These are phyloP conservation scores for Lepiota brunneoincarnata DNA, from an alignment of 768 basidiomycete genomes.

Conservation along the genomic window DNA sequence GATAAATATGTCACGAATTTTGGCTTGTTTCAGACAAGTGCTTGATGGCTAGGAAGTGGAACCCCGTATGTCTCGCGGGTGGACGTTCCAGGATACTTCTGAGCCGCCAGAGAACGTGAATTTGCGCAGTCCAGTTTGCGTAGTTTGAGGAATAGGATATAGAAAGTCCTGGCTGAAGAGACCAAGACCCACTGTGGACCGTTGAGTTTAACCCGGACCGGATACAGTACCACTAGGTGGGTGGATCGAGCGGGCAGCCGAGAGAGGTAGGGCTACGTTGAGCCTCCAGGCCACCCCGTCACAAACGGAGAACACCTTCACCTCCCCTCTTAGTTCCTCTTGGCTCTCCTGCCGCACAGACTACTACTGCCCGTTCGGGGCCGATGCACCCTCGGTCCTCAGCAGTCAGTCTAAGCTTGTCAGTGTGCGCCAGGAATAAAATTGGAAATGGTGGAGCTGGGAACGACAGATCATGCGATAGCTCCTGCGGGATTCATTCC, in stretches of 20 bases:
- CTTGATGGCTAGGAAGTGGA: neutral
- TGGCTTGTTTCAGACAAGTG: neutral
- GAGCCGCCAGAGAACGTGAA: slow-evolving; percentile 7
- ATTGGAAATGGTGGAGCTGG: slow-evolving; percentile 66
- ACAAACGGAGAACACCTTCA: slow-evolving; percentile 67
- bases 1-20: neutral
- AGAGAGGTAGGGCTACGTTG: too few relatives aligned
- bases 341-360: slow-evolving; percentile 81
- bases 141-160: neutral
- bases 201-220: slow-evolving; percentile 4
- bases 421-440: slow-evolving; percentile 66
- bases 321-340: slow-evolving; percentile 56
- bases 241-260: neutral
- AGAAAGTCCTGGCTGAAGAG: neutral
- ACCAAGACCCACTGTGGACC: slow-evolving; percentile 5
- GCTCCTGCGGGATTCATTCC: slow-evolving; percentile 75
- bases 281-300: slow-evolving; percentile 58
- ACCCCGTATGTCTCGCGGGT: neutral
- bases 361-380: slow-evolving; percentile 74
- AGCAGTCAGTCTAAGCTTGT: slow-evolving; percentile 71
- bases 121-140: neutral
- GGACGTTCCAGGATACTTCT: neutral
- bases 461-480: slow-evolving; percentile 65
- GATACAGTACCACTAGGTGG: neutral
- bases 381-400: slow-evolving; percentile 62